Evolutionary conservation across 2,329 filamentous ascomycete species (phyloP).

Genomic region (Colletotrichum sp.): DNA sequence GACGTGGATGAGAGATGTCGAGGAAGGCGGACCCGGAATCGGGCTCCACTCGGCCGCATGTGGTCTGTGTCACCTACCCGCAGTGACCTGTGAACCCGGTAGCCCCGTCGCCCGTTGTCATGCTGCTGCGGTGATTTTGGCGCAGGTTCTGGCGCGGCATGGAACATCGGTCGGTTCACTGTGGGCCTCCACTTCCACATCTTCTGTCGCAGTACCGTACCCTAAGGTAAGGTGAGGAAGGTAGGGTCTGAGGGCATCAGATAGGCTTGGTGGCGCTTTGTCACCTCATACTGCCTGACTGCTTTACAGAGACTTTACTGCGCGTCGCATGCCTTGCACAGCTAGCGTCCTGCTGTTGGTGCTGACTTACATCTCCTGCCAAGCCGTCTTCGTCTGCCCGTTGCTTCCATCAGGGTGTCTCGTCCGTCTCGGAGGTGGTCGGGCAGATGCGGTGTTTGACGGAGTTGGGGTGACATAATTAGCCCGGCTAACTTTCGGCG

Average conservation of each 20-base stretch:
- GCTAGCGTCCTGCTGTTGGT: background rate
- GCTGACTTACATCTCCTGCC: background rate
- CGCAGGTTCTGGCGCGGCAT: background rate
- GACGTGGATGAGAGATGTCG: background rate
- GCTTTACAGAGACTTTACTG: background rate
- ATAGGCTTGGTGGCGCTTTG: background rate
- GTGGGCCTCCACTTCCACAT: background rate
- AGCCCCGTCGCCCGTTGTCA: background rate
- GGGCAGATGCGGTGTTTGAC: background rate
- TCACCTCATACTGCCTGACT: background rate
- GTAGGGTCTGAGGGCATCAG: background rate
- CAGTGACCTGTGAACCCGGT: background rate
- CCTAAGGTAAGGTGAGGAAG: background rate
- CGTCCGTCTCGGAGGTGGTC: background rate
- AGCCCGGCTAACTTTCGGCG: background rate
- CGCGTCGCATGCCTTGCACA: background rate
- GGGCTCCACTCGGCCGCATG: background rate
- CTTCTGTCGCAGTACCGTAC: background rate
- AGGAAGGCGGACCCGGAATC: background rate
- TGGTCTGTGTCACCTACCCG: background rate
- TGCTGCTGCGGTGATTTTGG: background rate
- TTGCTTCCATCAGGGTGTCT: background rate
- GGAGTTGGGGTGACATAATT: background rate
- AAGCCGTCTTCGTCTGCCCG: background rate
- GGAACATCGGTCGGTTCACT: background rate